Conservation (phyloP, 2,329 filamentous ascomycete genomes). For the Cercospora zeina region DNA sequence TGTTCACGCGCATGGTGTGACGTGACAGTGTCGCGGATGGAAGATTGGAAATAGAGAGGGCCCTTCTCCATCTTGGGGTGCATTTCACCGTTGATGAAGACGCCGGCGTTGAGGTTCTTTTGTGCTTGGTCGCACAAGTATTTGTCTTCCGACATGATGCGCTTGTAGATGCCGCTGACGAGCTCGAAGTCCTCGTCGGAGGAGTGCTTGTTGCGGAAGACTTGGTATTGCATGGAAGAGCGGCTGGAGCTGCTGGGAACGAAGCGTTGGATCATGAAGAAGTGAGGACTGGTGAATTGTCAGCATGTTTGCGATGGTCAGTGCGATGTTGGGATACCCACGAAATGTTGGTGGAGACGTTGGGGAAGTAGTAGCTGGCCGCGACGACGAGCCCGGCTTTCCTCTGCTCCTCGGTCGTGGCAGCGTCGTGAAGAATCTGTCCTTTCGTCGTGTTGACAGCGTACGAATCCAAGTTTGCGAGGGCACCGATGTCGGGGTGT, state of each 20-base stretch:
- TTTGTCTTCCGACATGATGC: slow-evolving; percentile 66
- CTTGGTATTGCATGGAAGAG: slow-evolving; percentile 62
- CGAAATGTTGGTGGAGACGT: slow-evolving; percentile 54
- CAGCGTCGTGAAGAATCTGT: slow-evolving; percentile 53
- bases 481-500: slow-evolving; percentile 58
- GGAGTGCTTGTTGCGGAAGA: slow-evolving; percentile 62
- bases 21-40: slow-evolving; percentile 51
- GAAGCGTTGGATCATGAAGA: slow-evolving; percentile 65
- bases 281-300: slow-evolving; percentile 52
- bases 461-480: slow-evolving; percentile 61
- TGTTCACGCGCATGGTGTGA: slow-evolving; percentile 53
- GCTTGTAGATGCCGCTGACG: slow-evolving; percentile 62
- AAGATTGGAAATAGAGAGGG: slow-evolving; percentile 58
- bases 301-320: slow-evolving; percentile 12
- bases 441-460: slow-evolving; percentile 52
- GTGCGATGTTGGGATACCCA: slow-evolving; percentile 38
- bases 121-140: slow-evolving; percentile 61
- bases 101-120: slow-evolving; percentile 61
- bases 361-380: slow-evolving; percentile 55
- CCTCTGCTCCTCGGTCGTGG: slow-evolving; percentile 53
- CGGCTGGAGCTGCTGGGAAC: slow-evolving; percentile 55
- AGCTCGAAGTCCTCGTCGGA: slow-evolving; percentile 59
- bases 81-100: slow-evolving; percentile 64
- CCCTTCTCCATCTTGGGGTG: slow-evolving; percentile 62
- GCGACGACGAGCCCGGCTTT: slow-evolving; percentile 50